phyloP scores from a whole-genome alignment of 1,284 basidiomycete species.

The Pseudomicrostroma phylloplanum region DNA sequence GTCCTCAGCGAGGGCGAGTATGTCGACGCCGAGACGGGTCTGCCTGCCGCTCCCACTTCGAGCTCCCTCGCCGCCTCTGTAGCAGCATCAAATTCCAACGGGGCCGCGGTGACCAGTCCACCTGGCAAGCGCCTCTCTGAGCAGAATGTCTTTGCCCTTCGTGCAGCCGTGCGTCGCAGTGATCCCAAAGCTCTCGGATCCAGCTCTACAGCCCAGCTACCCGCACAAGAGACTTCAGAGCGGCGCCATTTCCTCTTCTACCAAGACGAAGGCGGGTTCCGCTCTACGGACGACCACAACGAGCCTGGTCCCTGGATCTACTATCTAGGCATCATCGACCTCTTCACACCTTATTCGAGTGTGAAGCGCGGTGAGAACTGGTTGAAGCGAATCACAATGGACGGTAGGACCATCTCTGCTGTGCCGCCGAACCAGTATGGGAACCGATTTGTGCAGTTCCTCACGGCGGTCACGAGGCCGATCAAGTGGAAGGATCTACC shows the following conservation, averaged over 20 bases:
- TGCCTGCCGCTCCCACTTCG: background rate
- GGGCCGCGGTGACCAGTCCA: background rate
- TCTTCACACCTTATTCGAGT: conserved; percentile 68
- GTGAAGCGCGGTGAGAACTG: conserved; percentile 79
- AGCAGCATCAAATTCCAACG: background rate
- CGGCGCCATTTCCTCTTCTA: conserved; percentile 85
- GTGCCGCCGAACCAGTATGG: conserved; percentile 45
- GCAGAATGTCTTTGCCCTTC: conserved; percentile 59
- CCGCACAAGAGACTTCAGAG: conserved; percentile 63
- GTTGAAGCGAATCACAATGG: conserved; percentile 74
- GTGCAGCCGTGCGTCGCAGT: conserved; percentile 66
- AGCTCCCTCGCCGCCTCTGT: background rate
- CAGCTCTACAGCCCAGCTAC: conserved; percentile 61
- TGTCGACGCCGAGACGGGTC: background rate
- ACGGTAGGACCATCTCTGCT: conserved; percentile 37
- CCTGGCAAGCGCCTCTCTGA: conserved; percentile 21
- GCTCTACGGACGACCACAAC: conserved; percentile 81
- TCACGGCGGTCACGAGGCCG: conserved; percentile 10
- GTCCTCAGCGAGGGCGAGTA: background rate
- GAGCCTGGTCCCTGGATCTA: conserved; percentile 72
- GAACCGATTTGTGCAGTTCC: conserved; percentile 40
- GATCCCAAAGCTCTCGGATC: conserved; percentile 69
- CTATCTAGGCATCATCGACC: conserved; percentile 58
- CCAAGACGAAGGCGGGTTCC: conserved; percentile 88
- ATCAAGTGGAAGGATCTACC: conserved; percentile 6